Base-by-base conservation (phyloP, 768 basidiomycete species). In the Mycena kentingensis region DNA sequence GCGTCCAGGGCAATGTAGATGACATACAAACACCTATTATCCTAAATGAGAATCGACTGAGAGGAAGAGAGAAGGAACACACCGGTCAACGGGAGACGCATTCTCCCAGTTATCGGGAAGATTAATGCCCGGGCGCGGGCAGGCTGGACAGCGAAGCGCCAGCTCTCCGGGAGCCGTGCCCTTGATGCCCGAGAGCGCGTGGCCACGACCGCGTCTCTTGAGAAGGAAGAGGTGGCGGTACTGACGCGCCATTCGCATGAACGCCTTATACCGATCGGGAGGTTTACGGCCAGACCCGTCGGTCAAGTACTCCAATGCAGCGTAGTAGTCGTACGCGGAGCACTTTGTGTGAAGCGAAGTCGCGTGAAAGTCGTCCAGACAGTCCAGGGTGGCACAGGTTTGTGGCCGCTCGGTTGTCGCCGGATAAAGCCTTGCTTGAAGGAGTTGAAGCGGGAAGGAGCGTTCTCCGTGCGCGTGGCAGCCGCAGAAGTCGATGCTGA, bases 401-500 rank as follows among this genome's bases (percentile, higher is more conserved):
- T 63, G 61, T 1, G 66, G 68, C 15, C 54, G 27, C 8, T 28
- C 42, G 7, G 52, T 44, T 3, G 68, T 69, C 12, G 63, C 60
- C n/a, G 71, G 69, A 35, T 43, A 66, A n/a, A 60, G 49, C 0
- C 58, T 41, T 42, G 51, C 49, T 5, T 64, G 59, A 1, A 77
- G 65, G 0, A 76, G 63, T 47, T 77, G 72, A 8, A n/a, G n/a
- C 51, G 53, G 12, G 51, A 41, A 19, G 58, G 50, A 4, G 18
- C 42, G 13, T 13, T 8, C 8, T n/a, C 43, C 36, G 8, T 52
- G 43, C 3, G 21, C 27, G 24, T 52, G 25, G 6, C 71, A 74
- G 0, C 58, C 62, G 49, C 72, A 74, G 44, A 67, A 73, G 25
- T 65, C 58, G 13, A 73, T 16, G 0, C 49, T 49, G 13, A 73